phyloP scores from a whole-genome alignment of 108 stramenopile species.

The Pseudonitzschia pungens region DNA sequence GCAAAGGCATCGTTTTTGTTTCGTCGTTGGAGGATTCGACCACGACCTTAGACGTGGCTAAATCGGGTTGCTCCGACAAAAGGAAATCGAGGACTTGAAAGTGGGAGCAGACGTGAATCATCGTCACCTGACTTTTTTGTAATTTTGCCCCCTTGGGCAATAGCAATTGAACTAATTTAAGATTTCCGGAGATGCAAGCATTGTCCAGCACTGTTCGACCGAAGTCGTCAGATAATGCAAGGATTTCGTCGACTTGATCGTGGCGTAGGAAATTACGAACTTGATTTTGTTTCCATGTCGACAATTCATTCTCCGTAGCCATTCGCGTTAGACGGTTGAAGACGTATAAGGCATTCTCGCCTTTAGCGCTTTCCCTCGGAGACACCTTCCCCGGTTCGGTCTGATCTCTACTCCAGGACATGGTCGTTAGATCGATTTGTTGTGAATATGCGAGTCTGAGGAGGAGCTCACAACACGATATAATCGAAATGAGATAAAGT shows the following conservation, averaged over 20 bases:
- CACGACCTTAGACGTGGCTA: not conserved
- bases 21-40: not conserved
- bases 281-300: slow-evolving; percentile 5
- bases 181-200: not conserved
- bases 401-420: no score
- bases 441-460: not conserved
- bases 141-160: not conserved
- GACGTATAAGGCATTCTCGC: not conserved
- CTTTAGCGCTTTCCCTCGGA: not conserved
- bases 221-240: not conserved
- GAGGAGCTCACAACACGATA: not conserved
- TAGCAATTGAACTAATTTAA: not conserved
- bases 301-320: not conserved
- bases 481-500: not conserved
- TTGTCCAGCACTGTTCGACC: not conserved
- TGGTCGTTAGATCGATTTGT: not conserved
- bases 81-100: not conserved
- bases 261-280: not conserved
- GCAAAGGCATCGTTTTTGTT: not conserved
- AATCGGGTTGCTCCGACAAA: not conserved
- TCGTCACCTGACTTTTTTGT: not conserved
- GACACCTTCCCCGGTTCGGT: not conserved
- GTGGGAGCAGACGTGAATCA: not conserved
- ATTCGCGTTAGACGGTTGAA: not conserved
- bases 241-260: not conserved